Evolutionary conservation across 1,284 basidiomycete species (phyloP), one percentile per base, ranked within the genome.

Genomic region (Grifola frondosa): DNA sequence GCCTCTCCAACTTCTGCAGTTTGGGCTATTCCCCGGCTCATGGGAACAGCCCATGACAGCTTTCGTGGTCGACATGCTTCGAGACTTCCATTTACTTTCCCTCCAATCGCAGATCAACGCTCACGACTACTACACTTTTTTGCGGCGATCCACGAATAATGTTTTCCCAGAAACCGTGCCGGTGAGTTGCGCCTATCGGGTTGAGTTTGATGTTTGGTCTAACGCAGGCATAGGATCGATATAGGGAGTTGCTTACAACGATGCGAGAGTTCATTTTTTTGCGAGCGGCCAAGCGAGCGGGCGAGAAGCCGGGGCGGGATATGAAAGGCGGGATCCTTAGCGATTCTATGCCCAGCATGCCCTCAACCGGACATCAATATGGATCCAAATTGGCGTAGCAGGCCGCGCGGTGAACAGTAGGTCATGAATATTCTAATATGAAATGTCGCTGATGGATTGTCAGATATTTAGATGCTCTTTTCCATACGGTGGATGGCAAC

Each of bases 311-410:
- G n/a, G n/a, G n/a, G n/a, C n/a, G n/a, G n/a, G n/a, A n/a, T n/a
- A n/a, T n/a, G n/a, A n/a, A n/a, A n/a, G n/a, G n/a, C n/a, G n/a
- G n/a, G n/a, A n/a, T n/a, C n/a, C 29, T 42, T 40, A 26, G 50
- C 47, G 6, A 35, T 45, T 4, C 20, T 34, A 3, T 54, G 50
- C 26, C 50, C 53, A 2, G 38, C 50, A 0, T 52, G 53, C 30
- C 53, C 53, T 9, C 53, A 54, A 17, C 26, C 34, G 6, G 42
- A 29, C 17, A 47, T 49, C 16, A 54, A 54, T 35, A 54, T 54
- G 44, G 37, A 49, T 17, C 41, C 47, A 2, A 24, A 36, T 10
- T 52, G 49, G 46, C 6, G 31, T n/a, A n/a, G n/a, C n/a, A 21
- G 10, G 17, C 11, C 20, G 26, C 6, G 13, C 23, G n/a, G 5